Evolutionary conservation across 2,329 filamentous ascomycete species (phyloP).

Genomic region (Balansia obtecta): DNA sequence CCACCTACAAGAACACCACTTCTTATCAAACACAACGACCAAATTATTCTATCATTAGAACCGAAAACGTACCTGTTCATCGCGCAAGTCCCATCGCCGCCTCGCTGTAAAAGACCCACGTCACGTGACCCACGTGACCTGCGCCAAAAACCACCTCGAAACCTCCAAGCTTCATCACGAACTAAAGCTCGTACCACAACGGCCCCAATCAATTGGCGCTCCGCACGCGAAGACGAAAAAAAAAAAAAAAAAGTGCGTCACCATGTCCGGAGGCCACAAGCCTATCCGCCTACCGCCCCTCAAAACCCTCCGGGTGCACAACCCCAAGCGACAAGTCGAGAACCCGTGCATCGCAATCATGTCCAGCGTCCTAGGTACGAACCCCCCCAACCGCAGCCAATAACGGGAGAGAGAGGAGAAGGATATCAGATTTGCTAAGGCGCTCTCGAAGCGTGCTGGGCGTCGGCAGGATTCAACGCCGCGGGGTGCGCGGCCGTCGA

Average conservation of each 20-base stretch:
- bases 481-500: constrained; percentile 47
- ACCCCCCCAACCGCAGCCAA: background rate
- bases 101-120: no score
- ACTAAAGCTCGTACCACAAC: no score
- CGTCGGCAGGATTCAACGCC: constrained; percentile 59
- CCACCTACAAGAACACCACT: no score
- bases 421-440: no score
- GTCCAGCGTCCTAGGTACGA: constrained; percentile 43
- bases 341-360: constrained; percentile 45
- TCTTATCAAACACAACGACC: no score
- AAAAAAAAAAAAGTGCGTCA: background rate
- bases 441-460: constrained; percentile 58
- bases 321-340: constrained; percentile 34
- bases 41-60: no score
- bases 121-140: no score
- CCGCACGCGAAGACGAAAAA: no score
- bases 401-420: no score
- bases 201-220: no score
- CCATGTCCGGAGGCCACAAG: constrained; percentile 35
- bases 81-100: no score
- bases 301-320: constrained; percentile 39
- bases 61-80: no score
- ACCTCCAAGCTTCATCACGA: background rate
- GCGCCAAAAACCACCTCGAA: background rate
- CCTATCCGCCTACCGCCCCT: constrained; percentile 47